A percentile compares a stretch with the other conserved stretches of the same genome.
Evolutionary conservation across 345 rosid species (phyloP).

Genomic region (Euphorbia lathyris): DNA sequence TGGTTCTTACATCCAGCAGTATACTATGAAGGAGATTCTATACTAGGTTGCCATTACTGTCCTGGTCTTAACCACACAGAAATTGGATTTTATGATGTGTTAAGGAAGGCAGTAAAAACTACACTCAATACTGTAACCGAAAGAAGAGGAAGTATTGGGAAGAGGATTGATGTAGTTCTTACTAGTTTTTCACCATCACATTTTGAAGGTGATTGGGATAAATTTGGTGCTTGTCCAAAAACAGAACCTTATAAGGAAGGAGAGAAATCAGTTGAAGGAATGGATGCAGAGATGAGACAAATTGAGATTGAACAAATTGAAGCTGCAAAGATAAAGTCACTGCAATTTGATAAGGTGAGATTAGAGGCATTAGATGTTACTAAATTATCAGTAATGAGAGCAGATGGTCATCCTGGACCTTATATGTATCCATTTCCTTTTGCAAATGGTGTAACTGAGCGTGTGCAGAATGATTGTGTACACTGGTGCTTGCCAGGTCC

Average conservation of each 20-base stretch:
- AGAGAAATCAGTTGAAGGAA: conserved; percentile 64
- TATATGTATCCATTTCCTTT: conserved; percentile 78
- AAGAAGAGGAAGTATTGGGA: conserved; percentile 30
- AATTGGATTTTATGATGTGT: conserved; percentile 69
- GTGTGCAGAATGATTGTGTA: conserved; percentile 84
- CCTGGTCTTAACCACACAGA: conserved; percentile 67
- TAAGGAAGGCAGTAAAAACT: conserved; percentile 71
- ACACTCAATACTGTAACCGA: conserved; percentile 44
- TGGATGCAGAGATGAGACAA: conserved; percentile 66
- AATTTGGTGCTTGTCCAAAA: conserved; percentile 80
- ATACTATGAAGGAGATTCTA: conserved; percentile 56
- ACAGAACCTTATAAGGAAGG: conserved; percentile 65
- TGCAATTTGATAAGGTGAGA: conserved; percentile 29
- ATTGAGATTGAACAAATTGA: conserved; percentile 64
- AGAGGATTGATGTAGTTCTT: conserved; percentile 37
- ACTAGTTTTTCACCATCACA: conserved; percentile 89
- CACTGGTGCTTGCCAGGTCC: conserved; percentile 99
- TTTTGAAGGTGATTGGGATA: conserved; percentile 96
- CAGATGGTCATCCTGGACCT: conserved; percentile 95
- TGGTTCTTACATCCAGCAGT: conserved; percentile 95
- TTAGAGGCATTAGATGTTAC: conserved; percentile 75
- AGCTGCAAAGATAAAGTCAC: conserved; percentile 37
- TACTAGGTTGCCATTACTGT: conserved; percentile 84
- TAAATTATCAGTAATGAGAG: conserved; percentile 60
- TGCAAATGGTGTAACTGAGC: conserved; percentile 64